Evolutionary conservation across 2,329 filamentous ascomycete species (phyloP).

Genomic region (Pyricularia sp.): DNA sequence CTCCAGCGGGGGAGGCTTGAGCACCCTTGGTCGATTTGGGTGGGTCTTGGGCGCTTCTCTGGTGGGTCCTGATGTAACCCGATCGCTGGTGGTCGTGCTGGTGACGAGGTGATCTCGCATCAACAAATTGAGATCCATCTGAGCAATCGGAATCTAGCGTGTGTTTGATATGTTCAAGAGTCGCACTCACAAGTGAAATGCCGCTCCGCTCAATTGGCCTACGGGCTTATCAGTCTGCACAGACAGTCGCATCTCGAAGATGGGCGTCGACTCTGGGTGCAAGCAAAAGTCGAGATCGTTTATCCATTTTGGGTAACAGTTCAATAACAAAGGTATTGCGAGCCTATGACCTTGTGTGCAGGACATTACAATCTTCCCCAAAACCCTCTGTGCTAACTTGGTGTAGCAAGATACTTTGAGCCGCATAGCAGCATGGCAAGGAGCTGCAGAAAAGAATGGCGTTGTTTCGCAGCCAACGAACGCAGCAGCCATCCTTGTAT

Average conservation of each 20-base stretch:
- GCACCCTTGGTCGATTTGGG: no score
- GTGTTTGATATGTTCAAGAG: not conserved
- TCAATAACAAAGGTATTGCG: slow-evolving; percentile 9
- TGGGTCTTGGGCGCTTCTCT: no score
- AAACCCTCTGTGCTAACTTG: not conserved
- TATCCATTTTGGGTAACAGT: slow-evolving; percentile 9
- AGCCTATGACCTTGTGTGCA: not conserved
- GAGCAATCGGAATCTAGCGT: not conserved
- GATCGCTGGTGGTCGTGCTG: not conserved
- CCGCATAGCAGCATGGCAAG: not conserved
- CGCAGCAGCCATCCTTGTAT: slow-evolving; percentile 38
- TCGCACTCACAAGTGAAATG: slow-evolving; percentile 5
- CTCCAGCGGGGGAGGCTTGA: slow-evolving; percentile 5
- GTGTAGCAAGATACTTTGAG: slow-evolving; percentile 10
- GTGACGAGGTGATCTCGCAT: not conserved
- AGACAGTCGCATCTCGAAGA: not conserved
- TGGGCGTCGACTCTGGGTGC: not conserved
- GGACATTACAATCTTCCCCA: not conserved
- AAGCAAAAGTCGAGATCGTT: slow-evolving; percentile 7
- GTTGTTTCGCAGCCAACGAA: not conserved
- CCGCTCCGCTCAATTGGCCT: slow-evolving; percentile 6
- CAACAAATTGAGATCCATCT: not conserved
- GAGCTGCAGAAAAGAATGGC: not conserved
- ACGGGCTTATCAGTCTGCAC: not conserved
- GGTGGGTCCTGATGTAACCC: not conserved